phyloP scores from a whole-genome alignment of 2,329 filamentous ascomycete species.

The Teratosphaeria epicoccoides region DNA sequence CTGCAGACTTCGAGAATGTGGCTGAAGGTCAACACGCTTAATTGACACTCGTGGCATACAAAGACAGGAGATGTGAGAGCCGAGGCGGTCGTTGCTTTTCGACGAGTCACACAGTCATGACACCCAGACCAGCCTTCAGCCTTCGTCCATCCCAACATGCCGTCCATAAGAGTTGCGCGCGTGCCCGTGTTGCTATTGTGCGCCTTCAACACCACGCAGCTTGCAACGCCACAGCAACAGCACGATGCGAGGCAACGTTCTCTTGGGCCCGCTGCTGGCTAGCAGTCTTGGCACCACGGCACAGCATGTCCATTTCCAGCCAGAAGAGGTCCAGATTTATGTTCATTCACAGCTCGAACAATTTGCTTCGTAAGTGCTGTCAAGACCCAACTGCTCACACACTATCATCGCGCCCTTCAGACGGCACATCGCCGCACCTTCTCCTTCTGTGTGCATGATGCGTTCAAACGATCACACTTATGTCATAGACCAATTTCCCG shows the following conservation, averaged over 20 bases:
- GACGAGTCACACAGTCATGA: background rate
- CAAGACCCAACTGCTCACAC: background rate
- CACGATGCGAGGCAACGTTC: background rate
- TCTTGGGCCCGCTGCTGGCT: background rate
- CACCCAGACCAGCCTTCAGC: background rate
- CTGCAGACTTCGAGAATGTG: background rate
- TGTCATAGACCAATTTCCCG: background rate
- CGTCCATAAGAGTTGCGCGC: background rate
- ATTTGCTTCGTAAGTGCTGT: background rate
- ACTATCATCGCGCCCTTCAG: background rate
- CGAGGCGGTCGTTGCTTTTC: background rate
- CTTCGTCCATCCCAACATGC: background rate
- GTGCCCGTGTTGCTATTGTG: background rate
- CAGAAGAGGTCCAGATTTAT: background rate
- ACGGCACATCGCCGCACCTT: background rate
- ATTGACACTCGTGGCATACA: background rate
- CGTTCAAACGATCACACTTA: background rate
- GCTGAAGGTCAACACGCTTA: background rate
- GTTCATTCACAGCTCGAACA: background rate
- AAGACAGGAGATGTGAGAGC: background rate
- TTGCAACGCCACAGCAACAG: background rate
- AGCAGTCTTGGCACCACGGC: background rate
- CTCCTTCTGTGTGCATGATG: background rate
- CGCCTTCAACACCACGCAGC: background rate
- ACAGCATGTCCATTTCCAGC: constrained; percentile 3